Evolutionary conservation across 2,329 filamentous ascomycete genomes (phyloP).

Genomic region (Trichoderma brevicompactum): DNA sequence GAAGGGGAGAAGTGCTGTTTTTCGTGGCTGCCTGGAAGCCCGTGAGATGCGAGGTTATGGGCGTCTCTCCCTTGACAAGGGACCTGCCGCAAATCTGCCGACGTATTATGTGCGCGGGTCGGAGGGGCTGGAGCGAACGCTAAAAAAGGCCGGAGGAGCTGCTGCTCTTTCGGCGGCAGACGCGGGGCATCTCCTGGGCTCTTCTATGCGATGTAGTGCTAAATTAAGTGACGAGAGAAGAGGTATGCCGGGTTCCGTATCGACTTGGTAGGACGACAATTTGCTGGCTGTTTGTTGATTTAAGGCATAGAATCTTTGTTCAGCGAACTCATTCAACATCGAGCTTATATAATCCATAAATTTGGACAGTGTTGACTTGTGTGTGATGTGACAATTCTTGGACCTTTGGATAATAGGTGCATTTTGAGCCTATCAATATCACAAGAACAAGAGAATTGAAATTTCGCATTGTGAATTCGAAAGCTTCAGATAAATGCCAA

Average conservation of each 20-base stretch:
- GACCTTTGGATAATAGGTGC: too few relatives aligned
- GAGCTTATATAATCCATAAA: too few relatives aligned
- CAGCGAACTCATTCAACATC: too few relatives aligned
- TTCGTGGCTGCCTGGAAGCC: conserved; percentile 19
- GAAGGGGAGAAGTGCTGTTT: neutral
- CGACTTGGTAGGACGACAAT: too few relatives aligned
- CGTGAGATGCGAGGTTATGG: conserved; percentile 10
- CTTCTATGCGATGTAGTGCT: neutral
- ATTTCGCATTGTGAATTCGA: neutral
- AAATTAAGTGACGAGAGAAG: neutral
- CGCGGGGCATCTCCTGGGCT: conserved; percentile 9
- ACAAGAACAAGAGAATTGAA: neutral
- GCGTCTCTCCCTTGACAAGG: neutral
- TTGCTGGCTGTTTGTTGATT: too few relatives aligned
- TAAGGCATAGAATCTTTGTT: too few relatives aligned
- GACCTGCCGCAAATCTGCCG: conserved; percentile 21
- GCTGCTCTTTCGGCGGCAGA: conserved; percentile 5
- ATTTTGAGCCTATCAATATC: too few relatives aligned
- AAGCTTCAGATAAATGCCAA: too few relatives aligned
- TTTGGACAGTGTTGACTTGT: too few relatives aligned
- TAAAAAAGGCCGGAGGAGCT: neutral
- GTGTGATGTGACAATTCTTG: too few relatives aligned
- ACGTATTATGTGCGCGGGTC: neutral
- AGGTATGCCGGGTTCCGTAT: too few relatives aligned
- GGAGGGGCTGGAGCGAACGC: neutral